Base-by-base conservation (phyloP, 139 green algal species). In the Auxenochlorella protothecoides region DNA sequence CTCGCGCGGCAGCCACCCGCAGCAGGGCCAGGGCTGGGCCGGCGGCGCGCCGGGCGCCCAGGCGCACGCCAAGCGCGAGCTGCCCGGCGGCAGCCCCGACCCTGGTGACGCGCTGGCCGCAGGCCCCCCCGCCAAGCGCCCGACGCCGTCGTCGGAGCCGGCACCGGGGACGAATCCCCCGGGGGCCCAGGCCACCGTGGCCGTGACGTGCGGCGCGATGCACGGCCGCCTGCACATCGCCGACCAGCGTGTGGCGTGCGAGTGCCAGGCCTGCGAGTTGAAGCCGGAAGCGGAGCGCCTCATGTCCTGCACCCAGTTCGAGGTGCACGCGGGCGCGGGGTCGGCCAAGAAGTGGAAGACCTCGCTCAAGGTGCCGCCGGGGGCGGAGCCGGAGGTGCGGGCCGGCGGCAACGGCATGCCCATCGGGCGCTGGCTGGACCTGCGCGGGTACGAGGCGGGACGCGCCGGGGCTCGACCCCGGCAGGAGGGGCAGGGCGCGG, bases 301-400 rank as follows among this genome's bases (percentile, higher is more conserved):
- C 55, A 76, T 81, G 66, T 78, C 53, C 69, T 78, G 73, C 68
- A 86, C 80, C 2, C 78, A 74, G 72, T 76, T 76, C 71, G 72
- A 76, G 14, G 27, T 51, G 5, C 72, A 76, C 44, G 63, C 72
- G 13, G 72, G 72, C 3, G 61, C 63, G 6, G 44, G 87, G 87
- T 5, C 72, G 72, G 85, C 85, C 61, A 94, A 94, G 76, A 94
- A 94, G 79, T 94, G 89, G 89, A 93, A 91, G 78, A 79, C 83
- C 2, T 82, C 67, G 5, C 65, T 93, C 16, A 80, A 79, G 61
- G 69, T 93, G 5, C n/a, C 69, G 67, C 78, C 78, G 2, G 85
- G 80, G 55, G 65, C 52, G 13, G 72, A 78, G 59, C 78, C 76
- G 3, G 78, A 85, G 62, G 80, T 78, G 4, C 14, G 6, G 71